A percentile compares a stretch with the other conserved stretches of the same genome.
phyloP scores from a whole-genome alignment of 371 early-diverging fungal genomes.

The Actinomortierella wolfii region DNA sequence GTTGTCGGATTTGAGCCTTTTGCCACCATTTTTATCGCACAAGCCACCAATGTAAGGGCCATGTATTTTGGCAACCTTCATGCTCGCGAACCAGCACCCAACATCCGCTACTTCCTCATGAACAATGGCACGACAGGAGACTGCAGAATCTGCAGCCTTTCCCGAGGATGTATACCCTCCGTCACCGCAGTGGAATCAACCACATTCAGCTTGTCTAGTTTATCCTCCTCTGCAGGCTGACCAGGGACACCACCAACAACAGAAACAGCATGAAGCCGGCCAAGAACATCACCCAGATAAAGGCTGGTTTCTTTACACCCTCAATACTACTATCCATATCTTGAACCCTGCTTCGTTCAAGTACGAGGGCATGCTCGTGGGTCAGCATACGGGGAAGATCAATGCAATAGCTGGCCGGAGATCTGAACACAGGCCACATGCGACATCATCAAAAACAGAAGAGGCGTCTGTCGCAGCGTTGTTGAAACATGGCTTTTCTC shows the following conservation, averaged over 20 bases:
- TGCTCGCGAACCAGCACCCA: neutral
- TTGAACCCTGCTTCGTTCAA: conserved; percentile 40
- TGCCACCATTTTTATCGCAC: neutral
- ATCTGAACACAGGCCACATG: neutral
- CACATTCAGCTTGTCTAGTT: conserved; percentile 33
- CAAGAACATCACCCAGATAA: conserved; percentile 3
- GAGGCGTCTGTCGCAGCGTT: neutral
- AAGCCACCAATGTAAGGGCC: neutral
- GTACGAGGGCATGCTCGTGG: conserved; percentile 13
- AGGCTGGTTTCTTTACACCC: conserved; percentile 38
- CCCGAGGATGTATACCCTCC: conserved; percentile 31
- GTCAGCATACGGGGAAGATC: conserved; percentile 14
- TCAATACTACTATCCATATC: conserved; percentile 36
- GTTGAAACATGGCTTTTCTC: neutral
- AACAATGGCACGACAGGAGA: conserved; percentile 1
- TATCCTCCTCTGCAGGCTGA: neutral
- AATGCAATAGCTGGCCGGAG: conserved; percentile 12
- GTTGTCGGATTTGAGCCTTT: too few species aligned
- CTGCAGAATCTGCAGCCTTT: too few species aligned
- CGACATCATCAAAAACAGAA: neutral
- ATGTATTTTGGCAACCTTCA: neutral
- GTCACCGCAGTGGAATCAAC: conserved; percentile 41
- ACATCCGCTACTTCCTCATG: neutral
- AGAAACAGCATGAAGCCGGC: too few species aligned
- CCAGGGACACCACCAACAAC: too few species aligned